phyloP scores from a whole-genome alignment of 495 filamentous ascomycete species.

The Evernia prunastri region DNA sequence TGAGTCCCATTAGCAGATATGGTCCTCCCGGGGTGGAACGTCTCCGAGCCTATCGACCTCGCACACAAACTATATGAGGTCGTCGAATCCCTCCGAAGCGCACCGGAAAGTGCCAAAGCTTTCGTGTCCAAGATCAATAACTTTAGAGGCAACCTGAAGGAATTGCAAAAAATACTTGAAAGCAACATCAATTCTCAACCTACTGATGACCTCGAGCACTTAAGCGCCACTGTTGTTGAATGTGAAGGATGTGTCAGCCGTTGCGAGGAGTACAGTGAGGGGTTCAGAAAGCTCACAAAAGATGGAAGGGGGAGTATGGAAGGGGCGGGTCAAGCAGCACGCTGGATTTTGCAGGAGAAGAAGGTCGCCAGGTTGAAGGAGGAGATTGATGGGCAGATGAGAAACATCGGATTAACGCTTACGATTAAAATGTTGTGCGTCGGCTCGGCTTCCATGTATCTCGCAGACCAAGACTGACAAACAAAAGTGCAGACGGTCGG shows the following conservation, averaged over 20 bases:
- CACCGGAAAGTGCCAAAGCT: slow-evolving; percentile 21
- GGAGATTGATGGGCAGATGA: slow-evolving; percentile 14
- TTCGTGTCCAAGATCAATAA: slow-evolving; percentile 16
- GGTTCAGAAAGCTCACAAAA: slow-evolving; percentile 11
- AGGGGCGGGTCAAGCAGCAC: slow-evolving; percentile 13
- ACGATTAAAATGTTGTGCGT: slow-evolving; percentile 11
- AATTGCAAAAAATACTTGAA: slow-evolving; percentile 15
- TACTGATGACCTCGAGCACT: slow-evolving; percentile 9
- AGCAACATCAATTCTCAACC: not conserved
- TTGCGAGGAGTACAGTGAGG: slow-evolving; percentile 19
- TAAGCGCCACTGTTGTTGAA: slow-evolving; percentile 2
- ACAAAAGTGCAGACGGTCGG: slow-evolving; percentile 12
- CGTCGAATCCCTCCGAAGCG: slow-evolving; percentile 13
- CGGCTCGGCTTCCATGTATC: not conserved
- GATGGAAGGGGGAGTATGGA: slow-evolving; percentile 12
- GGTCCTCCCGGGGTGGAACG: slow-evolving; percentile 23
- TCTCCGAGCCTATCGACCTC: slow-evolving; percentile 21
- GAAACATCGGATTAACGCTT: slow-evolving; percentile 6
- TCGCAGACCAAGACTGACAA: slow-evolving; percentile 5
- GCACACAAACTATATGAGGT: slow-evolving; percentile 17
- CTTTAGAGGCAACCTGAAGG: slow-evolving; percentile 10
- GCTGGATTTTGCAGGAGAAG: slow-evolving; percentile 12
- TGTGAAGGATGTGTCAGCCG: slow-evolving; percentile 17
- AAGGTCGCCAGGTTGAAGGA: slow-evolving; percentile 6
- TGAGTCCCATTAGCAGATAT: not conserved